Evolutionary conservation across 768 basidiomycete species (phyloP), one percentile per base, ranked within the genome.

Genomic region (Trametes elegans): DNA sequence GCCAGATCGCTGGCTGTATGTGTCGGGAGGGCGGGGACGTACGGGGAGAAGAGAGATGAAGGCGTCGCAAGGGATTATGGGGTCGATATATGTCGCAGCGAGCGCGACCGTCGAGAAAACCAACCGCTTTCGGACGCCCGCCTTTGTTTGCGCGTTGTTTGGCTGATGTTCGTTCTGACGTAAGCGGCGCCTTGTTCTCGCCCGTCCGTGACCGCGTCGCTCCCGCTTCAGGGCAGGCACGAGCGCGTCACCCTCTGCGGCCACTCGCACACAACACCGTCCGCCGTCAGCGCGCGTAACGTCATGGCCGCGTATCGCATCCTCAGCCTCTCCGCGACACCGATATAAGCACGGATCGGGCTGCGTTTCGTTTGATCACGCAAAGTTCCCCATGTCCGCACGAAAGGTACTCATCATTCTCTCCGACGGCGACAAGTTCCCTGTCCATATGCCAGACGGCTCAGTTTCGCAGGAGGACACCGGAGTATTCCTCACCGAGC

Each of bases 131-230:
- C 21, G 41, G 48, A 43, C 55, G 53, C 57, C 44, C 52, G 29
- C 45, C 55, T 47, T 57, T 71, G 57, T 73, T 74, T 74, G 68
- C 68, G 61, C 69, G 74, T 75, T 69, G 66, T 75, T 81, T 80
- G 73, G 75, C 63, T 61, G 67, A 76, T 72, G 80, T 84, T 85
- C 75, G 76, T 74, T 31, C 59, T 71, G 68, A 70, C 67, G 73
- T 73, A 68, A 60, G 53, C 49, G 13, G 29, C 51, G 36, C 24
- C 36, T 32, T 44, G 36, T 19, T 24, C 49, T 31, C 45, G 1
- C 4, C n/a, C 26, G 49, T 36, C 38, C 55, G 55, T 59, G 52
- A 55, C 55, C 52, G 55, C 27, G 55, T 55, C 44, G 48, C 41
- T 18, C 26, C 29, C 32, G 24, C 26, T 56, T 52, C 36, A 60